These are phyloP conservation scores for Aurantiochytrium sp. DNA, from an alignment of 108 stramenopile genomes.

Conservation along the genomic window DNA sequence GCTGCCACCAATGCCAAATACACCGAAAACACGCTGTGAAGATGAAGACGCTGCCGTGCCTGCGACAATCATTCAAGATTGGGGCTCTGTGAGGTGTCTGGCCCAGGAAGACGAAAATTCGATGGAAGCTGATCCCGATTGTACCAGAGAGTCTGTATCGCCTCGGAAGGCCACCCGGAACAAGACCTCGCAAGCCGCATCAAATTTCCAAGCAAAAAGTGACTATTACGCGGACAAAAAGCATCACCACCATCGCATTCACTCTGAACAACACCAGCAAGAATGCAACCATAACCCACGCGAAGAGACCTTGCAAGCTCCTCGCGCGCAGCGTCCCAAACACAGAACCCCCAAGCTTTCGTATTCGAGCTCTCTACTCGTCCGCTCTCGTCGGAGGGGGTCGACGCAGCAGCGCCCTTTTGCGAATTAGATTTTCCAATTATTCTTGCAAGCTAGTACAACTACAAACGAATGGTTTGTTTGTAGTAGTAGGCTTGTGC, in stretches of 20 bases:
- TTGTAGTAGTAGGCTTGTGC: neutral
- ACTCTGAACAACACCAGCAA: too few relatives aligned
- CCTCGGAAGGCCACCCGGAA: neutral
- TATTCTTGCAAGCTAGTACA: neutral
- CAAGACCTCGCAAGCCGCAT: neutral
- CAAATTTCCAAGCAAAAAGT: neutral
- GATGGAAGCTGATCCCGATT: too few relatives aligned
- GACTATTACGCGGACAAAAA: neutral
- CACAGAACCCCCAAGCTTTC: neutral
- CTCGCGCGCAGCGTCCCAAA: neutral
- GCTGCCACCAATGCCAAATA: neutral
- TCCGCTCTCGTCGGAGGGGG: neutral
- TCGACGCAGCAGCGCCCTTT: neutral
- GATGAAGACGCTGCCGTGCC: neutral
- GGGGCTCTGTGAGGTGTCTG: neutral
- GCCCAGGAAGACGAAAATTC: neutral
- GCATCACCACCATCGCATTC: too few relatives aligned
- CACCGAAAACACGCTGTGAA: neutral
- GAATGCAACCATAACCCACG: too few relatives aligned
- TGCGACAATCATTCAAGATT: neutral
- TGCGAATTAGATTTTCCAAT: neutral
- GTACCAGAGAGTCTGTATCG: neutral
- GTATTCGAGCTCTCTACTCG: neutral
- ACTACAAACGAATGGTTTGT: neutral
- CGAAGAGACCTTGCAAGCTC: neutral